Percentiles rank a stretch among this genome's conserved stretches.
Conservation (phyloP, 805 yeast genomes). For the Cyberlindnera americana region DNA sequence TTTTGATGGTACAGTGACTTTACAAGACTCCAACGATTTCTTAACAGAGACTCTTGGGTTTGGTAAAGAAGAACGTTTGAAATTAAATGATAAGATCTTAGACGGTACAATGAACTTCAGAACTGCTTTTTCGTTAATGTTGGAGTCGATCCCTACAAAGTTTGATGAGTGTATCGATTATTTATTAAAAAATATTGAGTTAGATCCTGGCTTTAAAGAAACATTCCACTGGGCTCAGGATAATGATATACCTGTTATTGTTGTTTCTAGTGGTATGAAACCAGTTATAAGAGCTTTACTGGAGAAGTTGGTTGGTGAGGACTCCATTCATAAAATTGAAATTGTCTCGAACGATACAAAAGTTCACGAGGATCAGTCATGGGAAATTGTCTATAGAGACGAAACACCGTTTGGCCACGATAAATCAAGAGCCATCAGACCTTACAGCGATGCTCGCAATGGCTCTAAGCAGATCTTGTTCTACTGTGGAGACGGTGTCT, state of each 20-base stretch:
- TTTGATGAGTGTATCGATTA: constrained; percentile 77
- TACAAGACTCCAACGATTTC: constrained; percentile 91
- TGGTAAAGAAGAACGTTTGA: constrained; percentile 65
- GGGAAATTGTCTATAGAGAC: constrained; percentile 87
- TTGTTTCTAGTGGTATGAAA: constrained; percentile 90
- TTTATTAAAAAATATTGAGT: constrained; percentile 58
- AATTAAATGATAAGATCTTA: constrained; percentile 68
- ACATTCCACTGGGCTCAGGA: constrained; percentile 77
- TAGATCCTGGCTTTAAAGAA: constrained; percentile 87
- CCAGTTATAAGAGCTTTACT: constrained; percentile 84
- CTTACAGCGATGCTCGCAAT: constrained; percentile 30
- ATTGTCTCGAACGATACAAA: constrained; percentile 79
- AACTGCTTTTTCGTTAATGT: constrained; percentile 82
- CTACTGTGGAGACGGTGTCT: constrained; percentile 97
- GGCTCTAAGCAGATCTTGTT: constrained; percentile 61
- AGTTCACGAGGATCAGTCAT: constrained; percentile 50
- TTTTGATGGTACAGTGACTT: constrained; percentile 96
- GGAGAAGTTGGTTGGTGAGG: constrained; percentile 69
- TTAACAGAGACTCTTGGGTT: constrained; percentile 87
- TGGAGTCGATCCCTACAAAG: constrained; percentile 71
- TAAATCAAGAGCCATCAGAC: constrained; percentile 75
- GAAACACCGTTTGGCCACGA: constrained; percentile 92
- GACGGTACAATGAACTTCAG: constrained; percentile 67
- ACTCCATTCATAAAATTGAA: constrained; percentile 66
- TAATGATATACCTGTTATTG: constrained; percentile 74